Evolutionary conservation across 148 eudicot species (phyloP).

Genomic region (Chenopodium album): DNA sequence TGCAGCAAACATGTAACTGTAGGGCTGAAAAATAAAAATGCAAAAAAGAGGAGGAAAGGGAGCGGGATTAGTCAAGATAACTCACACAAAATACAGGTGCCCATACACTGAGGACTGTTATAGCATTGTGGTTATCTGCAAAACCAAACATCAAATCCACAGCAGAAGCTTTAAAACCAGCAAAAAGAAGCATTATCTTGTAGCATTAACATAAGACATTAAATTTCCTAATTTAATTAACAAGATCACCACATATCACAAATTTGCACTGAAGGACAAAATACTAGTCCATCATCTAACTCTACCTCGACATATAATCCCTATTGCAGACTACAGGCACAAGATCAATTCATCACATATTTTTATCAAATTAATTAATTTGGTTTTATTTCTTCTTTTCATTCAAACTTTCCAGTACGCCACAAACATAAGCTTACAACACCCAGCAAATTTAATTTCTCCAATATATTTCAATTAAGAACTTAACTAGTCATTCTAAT

Average conservation of each 20-base stretch:
- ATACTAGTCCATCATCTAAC: background rate
- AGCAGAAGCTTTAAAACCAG: background rate
- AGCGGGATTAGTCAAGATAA: slow-evolving; percentile 21
- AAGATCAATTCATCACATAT: background rate
- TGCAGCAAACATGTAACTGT: background rate
- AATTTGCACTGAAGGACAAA: background rate
- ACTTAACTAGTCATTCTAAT: background rate
- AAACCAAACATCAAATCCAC: slow-evolving; percentile 13
- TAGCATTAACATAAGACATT: background rate
- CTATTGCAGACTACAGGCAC: background rate
- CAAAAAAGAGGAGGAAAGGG: background rate
- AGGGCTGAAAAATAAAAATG: background rate
- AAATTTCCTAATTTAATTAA: background rate
- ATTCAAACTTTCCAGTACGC: background rate
- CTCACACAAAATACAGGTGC: slow-evolving; percentile 94
- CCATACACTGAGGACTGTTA: slow-evolving; percentile 81
- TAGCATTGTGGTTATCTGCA: slow-evolving; percentile 93
- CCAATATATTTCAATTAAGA: background rate
- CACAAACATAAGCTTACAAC: background rate
- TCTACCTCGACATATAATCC: background rate
- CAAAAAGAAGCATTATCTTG: background rate
- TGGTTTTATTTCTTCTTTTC: background rate
- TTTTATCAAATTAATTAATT: background rate
- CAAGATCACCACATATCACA: background rate
- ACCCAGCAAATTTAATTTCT: background rate